phyloP scores from a whole-genome alignment of 176 grass and related monocot genomes.

The Elymus sibiricus region DNA sequence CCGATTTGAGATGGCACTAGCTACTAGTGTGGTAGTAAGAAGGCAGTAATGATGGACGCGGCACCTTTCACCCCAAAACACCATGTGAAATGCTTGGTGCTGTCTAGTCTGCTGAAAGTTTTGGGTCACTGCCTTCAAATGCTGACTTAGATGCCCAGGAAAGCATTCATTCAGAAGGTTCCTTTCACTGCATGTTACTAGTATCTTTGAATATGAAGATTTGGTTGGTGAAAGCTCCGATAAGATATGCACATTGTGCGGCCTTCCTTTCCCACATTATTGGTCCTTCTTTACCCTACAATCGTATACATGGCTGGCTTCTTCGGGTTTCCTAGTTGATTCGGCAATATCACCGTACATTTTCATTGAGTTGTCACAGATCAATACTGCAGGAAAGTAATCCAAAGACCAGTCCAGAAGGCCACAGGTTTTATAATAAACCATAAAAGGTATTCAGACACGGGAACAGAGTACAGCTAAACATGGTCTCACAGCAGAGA shows the following conservation, averaged over 20 bases:
- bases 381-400: no score
- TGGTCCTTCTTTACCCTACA: neutral
- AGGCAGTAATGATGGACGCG: neutral
- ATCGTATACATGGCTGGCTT: neutral
- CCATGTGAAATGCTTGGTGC: neutral
- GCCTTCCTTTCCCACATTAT: neutral
- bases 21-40: neutral
- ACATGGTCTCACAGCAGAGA: no score
- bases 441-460: no score
- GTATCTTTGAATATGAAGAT: slow-evolving; percentile 19
- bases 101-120: neutral
- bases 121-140: slow-evolving; percentile 1
- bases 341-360: neutral
- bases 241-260: neutral
- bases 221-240: neutral
- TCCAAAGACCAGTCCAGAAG: no score
- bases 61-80: neutral
- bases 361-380: neutral
- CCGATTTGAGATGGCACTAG: neutral
- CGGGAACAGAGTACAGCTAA: no score
- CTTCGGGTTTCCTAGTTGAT: neutral
- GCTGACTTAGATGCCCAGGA: neutral
- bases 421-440: no score
- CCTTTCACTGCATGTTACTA: neutral
- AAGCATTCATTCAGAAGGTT: neutral